phyloP scores from a whole-genome alignment of 495 filamentous ascomycete species.

The Baudoinia panamericana region DNA sequence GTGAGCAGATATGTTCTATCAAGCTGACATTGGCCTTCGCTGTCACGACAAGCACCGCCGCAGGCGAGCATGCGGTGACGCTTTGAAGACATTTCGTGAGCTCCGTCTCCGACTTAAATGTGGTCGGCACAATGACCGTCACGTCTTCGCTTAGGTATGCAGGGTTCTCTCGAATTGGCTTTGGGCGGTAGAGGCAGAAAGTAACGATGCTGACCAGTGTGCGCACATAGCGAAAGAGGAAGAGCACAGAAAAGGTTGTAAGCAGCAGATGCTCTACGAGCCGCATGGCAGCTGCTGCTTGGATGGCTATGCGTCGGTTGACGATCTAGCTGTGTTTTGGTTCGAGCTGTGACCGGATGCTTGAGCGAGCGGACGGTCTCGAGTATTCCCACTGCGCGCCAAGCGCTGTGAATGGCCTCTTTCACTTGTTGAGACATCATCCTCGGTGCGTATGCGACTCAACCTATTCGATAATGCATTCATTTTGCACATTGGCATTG shows the following conservation, averaged over 20 bases:
- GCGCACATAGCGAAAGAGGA: conserved; percentile 15
- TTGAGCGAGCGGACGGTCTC: no score
- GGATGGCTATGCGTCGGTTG: no score
- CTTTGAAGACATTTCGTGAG: conserved; percentile 5
- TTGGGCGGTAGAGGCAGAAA: conserved; percentile 5
- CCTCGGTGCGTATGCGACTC: no score
- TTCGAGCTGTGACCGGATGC: no score
- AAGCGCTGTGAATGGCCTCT: no score
- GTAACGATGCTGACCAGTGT: conserved; percentile 11
- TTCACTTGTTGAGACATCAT: no score
- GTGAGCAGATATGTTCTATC: conserved; percentile 1
- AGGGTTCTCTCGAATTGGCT: conserved; percentile 9
- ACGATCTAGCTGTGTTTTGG: no score
- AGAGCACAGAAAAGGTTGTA: conserved; percentile 4
- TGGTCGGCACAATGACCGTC: conserved; percentile 15
- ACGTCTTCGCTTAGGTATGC: conserved; percentile 7
- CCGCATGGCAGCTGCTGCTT: background rate
- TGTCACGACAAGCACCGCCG: conserved; percentile 11
- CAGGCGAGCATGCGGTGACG: conserved; percentile 5
- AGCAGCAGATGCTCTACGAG: background rate
- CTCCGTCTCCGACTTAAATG: conserved; percentile 9
- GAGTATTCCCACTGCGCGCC: no score
- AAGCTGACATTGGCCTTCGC: background rate
- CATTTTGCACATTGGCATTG: no score
- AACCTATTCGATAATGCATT: no score